These are phyloP conservation scores for Zasmidium citrigriseum DNA, from an alignment of 2,329 filamentous ascomycete species.

Conservation along the genomic window DNA sequence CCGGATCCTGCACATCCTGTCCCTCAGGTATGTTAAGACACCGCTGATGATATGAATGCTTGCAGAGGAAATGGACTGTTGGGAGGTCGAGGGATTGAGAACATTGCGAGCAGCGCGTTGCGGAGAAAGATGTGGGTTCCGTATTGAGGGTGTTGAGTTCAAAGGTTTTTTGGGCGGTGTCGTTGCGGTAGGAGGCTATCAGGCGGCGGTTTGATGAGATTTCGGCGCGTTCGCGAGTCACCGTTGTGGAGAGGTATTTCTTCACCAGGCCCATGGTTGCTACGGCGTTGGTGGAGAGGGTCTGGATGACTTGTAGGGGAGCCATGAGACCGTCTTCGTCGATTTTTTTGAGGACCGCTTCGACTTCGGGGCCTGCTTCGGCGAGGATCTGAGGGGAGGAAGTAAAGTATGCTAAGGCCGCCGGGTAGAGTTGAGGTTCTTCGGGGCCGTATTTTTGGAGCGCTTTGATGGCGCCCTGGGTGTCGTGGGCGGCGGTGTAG, in stretches of 20 bases:
- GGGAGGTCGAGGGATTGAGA: constrained; percentile 78
- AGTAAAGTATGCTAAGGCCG: constrained; percentile 89
- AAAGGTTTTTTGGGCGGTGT: constrained; percentile 75
- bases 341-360: constrained; percentile 78
- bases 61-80: constrained; percentile 93
- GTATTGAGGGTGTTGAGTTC: constrained; percentile 76
- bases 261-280: constrained; percentile 98
- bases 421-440: constrained; percentile 88
- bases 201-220: constrained; percentile 78
- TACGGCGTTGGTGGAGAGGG: constrained; percentile 74
- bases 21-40: constrained; percentile 65
- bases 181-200: constrained; percentile 78
- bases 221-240: constrained; percentile 83
- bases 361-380: constrained; percentile 79
- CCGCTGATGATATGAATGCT: constrained; percentile 92
- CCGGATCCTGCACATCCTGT: constrained; percentile 51
- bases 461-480: constrained; percentile 83
- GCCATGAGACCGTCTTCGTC: constrained; percentile 91
- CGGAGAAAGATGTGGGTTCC: constrained; percentile 87
- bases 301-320: constrained; percentile 93
- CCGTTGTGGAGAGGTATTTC: constrained; percentile 83
- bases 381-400: constrained; percentile 78
- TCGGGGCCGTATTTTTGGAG: constrained; percentile 87
- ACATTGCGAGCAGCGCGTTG: constrained; percentile 84
- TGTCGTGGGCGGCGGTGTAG: constrained; percentile 90